Base-by-base conservation (phyloP, 169 alveolate genomes). In the Plasmodium sp. region DNA sequence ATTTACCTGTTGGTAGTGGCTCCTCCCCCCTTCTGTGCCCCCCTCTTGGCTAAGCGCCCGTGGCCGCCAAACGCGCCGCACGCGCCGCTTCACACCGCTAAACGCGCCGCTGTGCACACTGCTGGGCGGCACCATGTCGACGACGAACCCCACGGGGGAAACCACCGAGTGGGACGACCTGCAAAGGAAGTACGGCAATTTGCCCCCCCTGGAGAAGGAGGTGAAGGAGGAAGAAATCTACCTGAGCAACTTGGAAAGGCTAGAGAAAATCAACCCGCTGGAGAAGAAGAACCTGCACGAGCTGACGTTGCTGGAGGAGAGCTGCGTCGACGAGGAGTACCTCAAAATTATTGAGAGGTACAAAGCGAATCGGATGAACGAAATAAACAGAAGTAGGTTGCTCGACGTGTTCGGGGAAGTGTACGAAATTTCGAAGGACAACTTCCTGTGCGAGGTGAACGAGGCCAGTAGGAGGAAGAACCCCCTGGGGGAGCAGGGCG, bases 91-190 rank as follows among this genome's bases (percentile, higher is more conserved):
- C 27, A 22, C 27, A 22, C 27, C 27, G 27, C 27, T 22, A 22
- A 22, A 22, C 27, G 27, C 27, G 27, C 27, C 27, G 27, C 27
- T 22, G 27, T 22, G 27, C 27, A 22, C 27, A 22, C 27, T 22
- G 27, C 27, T 22, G 27, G 27, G 27, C 27, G 27, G 27, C 27
- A 22, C 36, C 88, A 98, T 98, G 99, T 98, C 99, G 18, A 98
- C 99, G 5, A 98, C 99, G 12, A 96, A 98, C 84, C 99, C 99
- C 6, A 96, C 98, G 4, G 84, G 93, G 18, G 96, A 96, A 22
- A 97, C 98, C 51, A 97, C 99, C 2, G 99, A 98, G 83, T 98
- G 99, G 99, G 99, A 98, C 90, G 98, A 97, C 79, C 93, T 97
- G 84, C 98, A 97, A 97, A 96, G 98, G 58, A 97, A 97, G 93